Evolutionary conservation across 1,139 yeast genomes (phyloP), one percentile per base, ranked within the genome.

Genomic region (Saccharomyces hybrid): DNA sequence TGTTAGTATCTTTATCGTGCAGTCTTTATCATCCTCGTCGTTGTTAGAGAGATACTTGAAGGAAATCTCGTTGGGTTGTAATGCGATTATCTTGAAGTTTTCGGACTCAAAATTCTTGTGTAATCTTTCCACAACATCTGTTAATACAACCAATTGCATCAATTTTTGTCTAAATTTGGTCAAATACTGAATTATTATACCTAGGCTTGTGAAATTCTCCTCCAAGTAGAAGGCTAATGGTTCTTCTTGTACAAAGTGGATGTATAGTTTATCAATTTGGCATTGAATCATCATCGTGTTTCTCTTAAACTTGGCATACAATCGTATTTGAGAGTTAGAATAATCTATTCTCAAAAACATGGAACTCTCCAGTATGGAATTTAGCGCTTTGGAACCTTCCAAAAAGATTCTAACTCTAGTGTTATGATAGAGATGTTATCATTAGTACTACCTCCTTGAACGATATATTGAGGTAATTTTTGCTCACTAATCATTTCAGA

Each of bases 101-200:
- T 64, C 66, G 7, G 71, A 64, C 8, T 64, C 62, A 54, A 70
- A 70, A 50, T 64, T 69, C 31, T 64, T 61, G 52, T 68, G 69
- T 41, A 70, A 50, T 34, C 64, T 65, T 49, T 69, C 71, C 12
- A 69, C 67, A 7, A 69, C 71, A 54, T 69, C 70, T 2, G 70
- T 69, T 9, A 70, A 49, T 16, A 68, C 59, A 24, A 69, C 68
- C 49, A 70, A 55, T 55, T 69, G 72, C 65, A 64, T 64, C 32
- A 70, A 51, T 52, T 66, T 69, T 38, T 68, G 64, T 50, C 67
- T 65, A 56, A 69, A 69, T 44, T 57, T 59, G n/a, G 64, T 59
- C 34, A 70, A 53, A 46, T 66, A 61, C 28, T 67, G 64, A 7
- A 67, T 64, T 42, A 67, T 66, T 49, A 61, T 59, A 53, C 62